Base-by-base conservation (phyloP, 108 stramenopile genomes). In the Poteriospumella lacustris region DNA sequence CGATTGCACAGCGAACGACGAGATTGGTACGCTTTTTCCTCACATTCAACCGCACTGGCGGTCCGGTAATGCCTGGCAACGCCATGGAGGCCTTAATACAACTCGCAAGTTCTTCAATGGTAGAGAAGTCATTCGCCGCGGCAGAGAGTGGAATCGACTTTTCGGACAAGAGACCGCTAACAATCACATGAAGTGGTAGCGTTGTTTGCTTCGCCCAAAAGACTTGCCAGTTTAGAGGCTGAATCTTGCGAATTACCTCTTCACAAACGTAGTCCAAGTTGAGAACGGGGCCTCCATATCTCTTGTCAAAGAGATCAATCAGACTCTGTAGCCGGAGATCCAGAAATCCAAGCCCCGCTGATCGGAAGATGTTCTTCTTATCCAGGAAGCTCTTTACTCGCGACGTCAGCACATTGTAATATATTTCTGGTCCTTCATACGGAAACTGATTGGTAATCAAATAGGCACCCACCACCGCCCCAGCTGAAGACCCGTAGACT, bases 61-160 rank as follows among this genome's bases (percentile, higher is more conserved):
- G 93, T 28, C 96, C 96, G 0, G 96, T 93, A 68, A 97, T 90
- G 19, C 96, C 96, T 1, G 96, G 96, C 43, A 97, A 80, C 31
- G 94, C 87, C 82, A 94, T 95, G 42, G 91, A 91, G 19, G 93
- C 93, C 43, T 91, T 91, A 91, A 94, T 92, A 69, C 91, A 91
- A 26, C 78, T 12, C 43, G 94, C 86, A 44, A 96, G 79, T 68
- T 93, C 92, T 56, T 88, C 78, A 0, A 95, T 76, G 44, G 89
- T 85, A 26, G 82, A 28, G 70, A 94, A 96, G 67, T 88, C 82
- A 12, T 93, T 93, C 3, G 81, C 78, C 64, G 88, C 88, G 84
- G 90, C 87, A 67, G 88, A 89, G 85, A 96, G 75, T 2, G 89
- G 75, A n/a, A 95, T 58, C 1, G 92, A 76, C 73, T 86, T 78